Base-by-base conservation (phyloP, 2,329 filamentous ascomycete genomes). In the Acarospora socialis region DNA sequence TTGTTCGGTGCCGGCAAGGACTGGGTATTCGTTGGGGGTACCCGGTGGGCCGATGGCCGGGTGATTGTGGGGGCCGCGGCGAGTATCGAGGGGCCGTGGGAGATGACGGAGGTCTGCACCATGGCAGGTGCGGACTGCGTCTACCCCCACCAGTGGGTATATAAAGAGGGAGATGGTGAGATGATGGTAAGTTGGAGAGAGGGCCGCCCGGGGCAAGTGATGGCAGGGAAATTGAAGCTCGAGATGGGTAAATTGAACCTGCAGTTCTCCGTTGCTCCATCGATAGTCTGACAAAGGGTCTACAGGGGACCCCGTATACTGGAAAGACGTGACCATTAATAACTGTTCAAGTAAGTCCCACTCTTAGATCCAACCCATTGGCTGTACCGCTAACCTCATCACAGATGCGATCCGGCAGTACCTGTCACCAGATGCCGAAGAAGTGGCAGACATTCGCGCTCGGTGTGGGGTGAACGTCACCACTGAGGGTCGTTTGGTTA, bases 161-260 rank as follows among this genome's bases (percentile, higher is more conserved):
- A 32, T 8, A 24, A 36, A 4, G 30, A 34, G 12, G 30, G 25
- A 5, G 22, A 35, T 3, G 38, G 29, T 6, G 34, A 39, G 23
- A 8, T 43, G 5, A 21, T 44, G 30, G 41, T 44, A 3, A 38
- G 36, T 3, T 44, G 42, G 42, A 38, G 34, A n/a, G 42, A 44
- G 19, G 24, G 37, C 16, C 42, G 28, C 16, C 41, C 39, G 12
- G 42, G 42, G 4, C 35, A 35, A 7, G 41, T 44, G 3, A 22
- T 43, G 4, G 37, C 35, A 2, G 39, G 28, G 12, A 40, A 32
- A 27, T n/a, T 43, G 14, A 30, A 26, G 15, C 35, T 44, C n/a
- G 14, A 37, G 32, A 25, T 27, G 27, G 33, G 34, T 29, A 12
- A 30, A 17, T 27, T n/a, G 21, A 32, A n/a, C n/a, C n/a, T n/a